phyloP scores from a whole-genome alignment of 202 grass and related monocot species.

The Panicum virgatum region DNA sequence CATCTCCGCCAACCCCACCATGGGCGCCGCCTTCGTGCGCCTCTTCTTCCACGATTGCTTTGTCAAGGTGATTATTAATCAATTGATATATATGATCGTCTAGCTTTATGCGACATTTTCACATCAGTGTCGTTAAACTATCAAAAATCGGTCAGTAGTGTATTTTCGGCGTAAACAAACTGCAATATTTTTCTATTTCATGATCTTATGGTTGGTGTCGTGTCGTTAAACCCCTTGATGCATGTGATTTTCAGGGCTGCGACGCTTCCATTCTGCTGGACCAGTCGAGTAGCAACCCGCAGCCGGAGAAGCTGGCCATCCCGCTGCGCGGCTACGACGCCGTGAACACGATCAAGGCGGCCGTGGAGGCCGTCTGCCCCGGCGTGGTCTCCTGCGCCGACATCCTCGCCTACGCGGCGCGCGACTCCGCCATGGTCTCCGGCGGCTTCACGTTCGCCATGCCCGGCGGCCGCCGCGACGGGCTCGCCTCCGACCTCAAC shows the following conservation, averaged over 20 bases:
- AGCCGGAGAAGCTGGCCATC: slow-evolving; percentile 27
- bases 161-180: too few species aligned
- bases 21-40: slow-evolving; percentile 22
- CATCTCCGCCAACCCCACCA: background rate
- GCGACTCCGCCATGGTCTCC: background rate
- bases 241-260: background rate
- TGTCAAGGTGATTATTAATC: background rate
- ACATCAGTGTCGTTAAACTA: too few species aligned
- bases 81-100: background rate
- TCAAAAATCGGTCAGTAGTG: too few species aligned
- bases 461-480: slow-evolving; percentile 47
- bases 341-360: slow-evolving; percentile 35
- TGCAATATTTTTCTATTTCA: too few species aligned
- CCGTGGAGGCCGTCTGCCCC: slow-evolving; percentile 44
- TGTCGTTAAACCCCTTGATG: background rate
- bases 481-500: background rate
- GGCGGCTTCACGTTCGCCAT: slow-evolving; percentile 38
- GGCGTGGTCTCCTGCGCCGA: slow-evolving; percentile 69
- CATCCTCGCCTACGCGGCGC: slow-evolving; percentile 56
- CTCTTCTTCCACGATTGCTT: slow-evolving; percentile 70
- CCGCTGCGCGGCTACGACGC: slow-evolving; percentile 12
- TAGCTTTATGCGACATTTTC: too few species aligned
- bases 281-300: background rate
- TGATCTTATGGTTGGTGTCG: background rate
- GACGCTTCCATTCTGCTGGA: background rate